These are phyloP conservation scores for Nemania diffusa DNA, from an alignment of 2,329 filamentous ascomycete species.

Conservation along the genomic window DNA sequence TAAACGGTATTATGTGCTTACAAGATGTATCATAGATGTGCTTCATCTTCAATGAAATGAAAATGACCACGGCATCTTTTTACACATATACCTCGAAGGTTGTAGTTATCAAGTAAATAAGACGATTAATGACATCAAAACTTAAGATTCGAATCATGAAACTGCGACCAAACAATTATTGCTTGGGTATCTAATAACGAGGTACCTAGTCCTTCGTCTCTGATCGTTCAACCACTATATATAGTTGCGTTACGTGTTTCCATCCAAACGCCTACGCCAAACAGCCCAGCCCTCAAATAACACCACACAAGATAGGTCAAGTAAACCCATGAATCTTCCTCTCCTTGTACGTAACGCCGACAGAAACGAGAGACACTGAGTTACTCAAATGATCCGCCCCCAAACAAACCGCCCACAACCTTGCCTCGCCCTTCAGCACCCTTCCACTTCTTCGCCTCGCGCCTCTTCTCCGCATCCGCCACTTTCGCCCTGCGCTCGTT, in stretches of 20 bases:
- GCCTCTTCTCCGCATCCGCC: conserved; percentile 66
- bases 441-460: conserved; percentile 67
- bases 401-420: conserved; percentile 68
- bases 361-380: not conserved
- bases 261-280: conserved; percentile 26
- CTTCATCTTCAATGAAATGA: too few species aligned
- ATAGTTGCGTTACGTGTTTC: not conserved
- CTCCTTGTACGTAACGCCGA: not conserved
- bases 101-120: too few species aligned
- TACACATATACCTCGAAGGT: too few species aligned
- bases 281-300: not conserved
- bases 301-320: not conserved
- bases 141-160: not conserved
- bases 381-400: conserved; percentile 65
- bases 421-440: conserved; percentile 67
- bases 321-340: not conserved
- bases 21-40: too few species aligned
- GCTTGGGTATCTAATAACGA: not conserved
- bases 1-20: too few species aligned
- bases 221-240: not conserved
- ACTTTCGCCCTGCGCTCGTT: conserved; percentile 66
- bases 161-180: not conserved
- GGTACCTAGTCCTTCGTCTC: not conserved
- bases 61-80: too few species aligned
- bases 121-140: too few species aligned